Conservation (phyloP, 768 basidiomycete genomes). For the Dacryopinax primogenitus region DNA sequence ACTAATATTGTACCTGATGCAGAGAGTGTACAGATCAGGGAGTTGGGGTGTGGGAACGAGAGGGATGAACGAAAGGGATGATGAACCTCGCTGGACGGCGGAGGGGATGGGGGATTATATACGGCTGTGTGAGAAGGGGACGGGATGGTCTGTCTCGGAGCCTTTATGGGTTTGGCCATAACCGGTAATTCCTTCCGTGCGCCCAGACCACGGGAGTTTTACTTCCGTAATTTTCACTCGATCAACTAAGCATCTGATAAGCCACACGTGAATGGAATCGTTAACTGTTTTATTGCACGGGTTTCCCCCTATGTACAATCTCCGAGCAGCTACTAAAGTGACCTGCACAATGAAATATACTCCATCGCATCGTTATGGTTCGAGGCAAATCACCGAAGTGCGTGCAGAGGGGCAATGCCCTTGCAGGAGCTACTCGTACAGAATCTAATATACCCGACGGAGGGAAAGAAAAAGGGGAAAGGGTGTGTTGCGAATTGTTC, state of each 20-base stretch:
- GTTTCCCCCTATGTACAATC: no score
- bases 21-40: neutral
- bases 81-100: no score
- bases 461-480: neutral
- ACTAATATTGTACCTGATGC: neutral
- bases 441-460: constrained; percentile 6
- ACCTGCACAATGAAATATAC: no score
- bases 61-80: neutral
- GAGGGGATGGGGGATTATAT: constrained; percentile 8
- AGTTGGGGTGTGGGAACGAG: neutral
- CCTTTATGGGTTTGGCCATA: no score
- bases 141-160: constrained; percentile 2
- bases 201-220: no score
- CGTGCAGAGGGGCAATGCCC: neutral
- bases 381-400: neutral
- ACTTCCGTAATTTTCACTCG: no score
- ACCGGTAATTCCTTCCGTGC: no score
- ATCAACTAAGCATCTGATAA: no score
- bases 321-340: no score
- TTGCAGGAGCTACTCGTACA: neutral
- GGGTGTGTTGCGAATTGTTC: neutral
- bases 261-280: no score
- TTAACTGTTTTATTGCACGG: no score
- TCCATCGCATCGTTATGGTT: neutral
- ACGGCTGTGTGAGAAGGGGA: neutral